Base-by-base conservation (phyloP, 179 eudicot species). In the Sideroxylon spinosum region DNA sequence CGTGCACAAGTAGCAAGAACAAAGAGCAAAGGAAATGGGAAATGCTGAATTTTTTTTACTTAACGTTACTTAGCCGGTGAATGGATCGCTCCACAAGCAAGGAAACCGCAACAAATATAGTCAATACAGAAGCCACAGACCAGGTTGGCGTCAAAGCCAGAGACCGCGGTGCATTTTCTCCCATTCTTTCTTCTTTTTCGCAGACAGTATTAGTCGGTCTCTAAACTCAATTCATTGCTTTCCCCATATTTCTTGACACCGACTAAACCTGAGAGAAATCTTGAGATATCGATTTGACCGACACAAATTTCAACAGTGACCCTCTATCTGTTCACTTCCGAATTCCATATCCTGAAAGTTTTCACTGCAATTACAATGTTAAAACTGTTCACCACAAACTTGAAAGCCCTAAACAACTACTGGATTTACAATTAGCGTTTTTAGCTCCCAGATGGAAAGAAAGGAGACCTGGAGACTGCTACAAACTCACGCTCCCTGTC, bases 101-200 rank as follows among this genome's bases (percentile, higher is more conserved):
- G 1, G 97, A 95, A 84, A 95, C 92, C 17, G 82, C 93, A 77
- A 95, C 97, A 84, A 93, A 95, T 78, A 95, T 66, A 16, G 98
- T 91, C 79, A 95, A 86, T 6, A 93, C 97, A 23, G 97, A 82
- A 78, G 98, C 98, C 80, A 93, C 97, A 75, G 98, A 95, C 98
- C 98, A 95, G 75, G 98, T 95, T 80, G 97, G 98, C 16, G 97
- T 95, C 75, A 91, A 86, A 57, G 91, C 97, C 89, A 95, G 78
- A 17, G 97, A 91, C 75, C 98, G 81, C 4, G 44, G 44, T 37
- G 44, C 44, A 3, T 37, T 81, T 89, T 97, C 67, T 79, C 83
- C 3, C 74, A 16, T 76, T 81, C 81, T 16, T 76, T 93, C 3
- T 16, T 71, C 85, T 71, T 84, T 62, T 63, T 32, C 13, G 53